Conservation (phyloP, 805 yeast species). For the Candida andamanensis region DNA sequence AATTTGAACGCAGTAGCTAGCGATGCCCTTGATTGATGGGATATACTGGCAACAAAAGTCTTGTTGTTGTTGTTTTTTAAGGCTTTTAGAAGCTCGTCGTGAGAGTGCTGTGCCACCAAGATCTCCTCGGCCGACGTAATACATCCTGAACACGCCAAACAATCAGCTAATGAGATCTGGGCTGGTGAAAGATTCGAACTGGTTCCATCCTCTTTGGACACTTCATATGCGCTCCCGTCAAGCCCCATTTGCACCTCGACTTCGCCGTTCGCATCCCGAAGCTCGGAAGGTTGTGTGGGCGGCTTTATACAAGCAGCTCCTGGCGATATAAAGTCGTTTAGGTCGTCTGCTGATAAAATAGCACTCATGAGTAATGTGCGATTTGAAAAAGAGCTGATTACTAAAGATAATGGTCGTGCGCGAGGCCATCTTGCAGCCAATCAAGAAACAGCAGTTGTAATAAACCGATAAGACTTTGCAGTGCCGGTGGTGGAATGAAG, state of each 20-base stretch:
- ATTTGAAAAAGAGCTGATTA: too few relatives aligned
- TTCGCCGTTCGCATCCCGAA: too few relatives aligned
- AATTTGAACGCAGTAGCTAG: conserved; percentile 63
- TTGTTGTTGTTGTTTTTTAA: conserved; percentile 31
- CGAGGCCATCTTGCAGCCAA: too few relatives aligned
- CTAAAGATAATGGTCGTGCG: too few relatives aligned
- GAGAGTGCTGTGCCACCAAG: conserved; percentile 84
- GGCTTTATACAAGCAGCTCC: conserved; percentile 95
- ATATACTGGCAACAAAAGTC: conserved; percentile 66
- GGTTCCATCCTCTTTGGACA: conserved; percentile 54
- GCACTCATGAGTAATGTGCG: conserved; percentile 70
- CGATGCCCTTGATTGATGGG: conserved; percentile 84
- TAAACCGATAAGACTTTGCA: too few relatives aligned
- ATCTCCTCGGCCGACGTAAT: conserved; percentile 97
- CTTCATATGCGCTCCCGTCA: conserved; percentile 62
- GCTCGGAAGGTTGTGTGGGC: conserved; percentile 10
- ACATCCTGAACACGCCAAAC: conserved; percentile 96
- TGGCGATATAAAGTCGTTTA: conserved; percentile 92
- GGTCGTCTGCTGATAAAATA: conserved; percentile 77
- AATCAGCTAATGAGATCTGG: conserved; percentile 84
- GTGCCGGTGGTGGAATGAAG: too few relatives aligned
- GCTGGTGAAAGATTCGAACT: conserved; percentile 62
- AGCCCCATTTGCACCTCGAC: conserved; percentile 55
- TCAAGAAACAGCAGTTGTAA: too few relatives aligned
- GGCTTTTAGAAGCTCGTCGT: conserved; percentile 65